phyloP scores from a whole-genome alignment of 1,284 basidiomycete genomes.

The Peniophora sp. region DNA sequence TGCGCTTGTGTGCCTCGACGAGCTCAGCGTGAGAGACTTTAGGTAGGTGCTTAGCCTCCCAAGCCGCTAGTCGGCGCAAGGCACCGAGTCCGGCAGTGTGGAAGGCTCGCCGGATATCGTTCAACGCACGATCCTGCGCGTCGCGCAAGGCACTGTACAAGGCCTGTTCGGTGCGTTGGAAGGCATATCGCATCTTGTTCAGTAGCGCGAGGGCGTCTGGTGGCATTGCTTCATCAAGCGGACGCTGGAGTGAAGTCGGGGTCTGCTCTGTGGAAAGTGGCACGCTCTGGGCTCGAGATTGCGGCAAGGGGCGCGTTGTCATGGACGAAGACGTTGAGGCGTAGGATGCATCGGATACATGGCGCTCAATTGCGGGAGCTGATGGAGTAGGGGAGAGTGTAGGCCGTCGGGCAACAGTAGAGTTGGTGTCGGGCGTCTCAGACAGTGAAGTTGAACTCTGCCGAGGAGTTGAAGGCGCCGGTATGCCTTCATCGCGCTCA shows the following conservation, averaged over 20 bases:
- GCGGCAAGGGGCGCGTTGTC: slow-evolving; percentile 14
- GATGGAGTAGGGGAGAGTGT: slow-evolving; percentile 7
- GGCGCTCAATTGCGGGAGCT: background rate
- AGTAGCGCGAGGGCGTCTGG: slow-evolving; percentile 34
- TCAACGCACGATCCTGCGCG: slow-evolving; percentile 39
- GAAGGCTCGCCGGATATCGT: slow-evolving; percentile 57
- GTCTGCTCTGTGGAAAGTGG: slow-evolving; percentile 3
- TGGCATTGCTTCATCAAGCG: background rate
- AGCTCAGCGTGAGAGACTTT: slow-evolving; percentile 12
- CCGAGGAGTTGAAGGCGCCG: no score
- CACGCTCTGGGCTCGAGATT: slow-evolving; percentile 7
- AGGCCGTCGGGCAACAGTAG: no score
- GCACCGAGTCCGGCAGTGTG: slow-evolving; percentile 39
- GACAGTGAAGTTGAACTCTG: no score
- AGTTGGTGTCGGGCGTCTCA: no score
- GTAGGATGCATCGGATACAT: slow-evolving; percentile 1
- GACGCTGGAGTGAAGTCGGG: no score
- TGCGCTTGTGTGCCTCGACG: slow-evolving; percentile 22
- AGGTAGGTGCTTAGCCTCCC: slow-evolving; percentile 54
- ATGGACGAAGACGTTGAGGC: slow-evolving; percentile 7
- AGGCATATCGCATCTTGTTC: slow-evolving; percentile 41
- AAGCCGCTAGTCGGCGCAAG: slow-evolving; percentile 43
- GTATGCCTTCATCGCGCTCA: slow-evolving; percentile 18
- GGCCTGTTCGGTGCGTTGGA: slow-evolving; percentile 49
- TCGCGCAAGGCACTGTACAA: slow-evolving; percentile 45